Evolutionary conservation across 2,329 filamentous ascomycete genomes (phyloP), one percentile per base, ranked within the genome.

Genomic region (Cylindrodendrum hubeiense): DNA sequence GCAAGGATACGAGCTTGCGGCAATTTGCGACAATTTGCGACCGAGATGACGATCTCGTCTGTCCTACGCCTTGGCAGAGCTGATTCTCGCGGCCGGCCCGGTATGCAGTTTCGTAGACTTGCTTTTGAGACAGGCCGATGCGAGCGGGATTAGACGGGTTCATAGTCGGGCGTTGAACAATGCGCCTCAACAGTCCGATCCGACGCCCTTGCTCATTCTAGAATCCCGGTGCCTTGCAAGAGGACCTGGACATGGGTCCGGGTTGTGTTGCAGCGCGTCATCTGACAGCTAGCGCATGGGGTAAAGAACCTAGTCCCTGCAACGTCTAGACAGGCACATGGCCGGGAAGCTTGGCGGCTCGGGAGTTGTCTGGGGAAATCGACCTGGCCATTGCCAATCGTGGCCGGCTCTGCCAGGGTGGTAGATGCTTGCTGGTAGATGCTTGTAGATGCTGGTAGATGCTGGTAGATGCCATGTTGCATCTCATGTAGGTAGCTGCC

Each of bases 201-300:
- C 41, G 54, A 34, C 43, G 17, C 49, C 54, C 54, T 28, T 49
- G 41, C 21, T 44, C 47, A 58, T 66, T 60, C 56, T 60, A 60
- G 51, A 60, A 63, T 22, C n/a, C 28, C 17, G 34, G 44, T 43
- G 43, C 55, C 47, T 46, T 30, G 8, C 28, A 12, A 30, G 28
- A 12, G 8, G 9, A 9, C 15, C 9, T 39, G 17, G 37, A 39
- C 37, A 39, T 17, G 37, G 37, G 15, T 39, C n/a, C 9, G 33
- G 33, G 15, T 9, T n/a, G 51, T 44, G 49, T 33, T 56, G 66
- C 60, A 63, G 61, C 54, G 59, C 51, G 55, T 67, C 68, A 70
- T 68, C 61, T 44, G 60, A 59, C 62, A 46, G 57, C 33, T 51
- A 57, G 60, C 51, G 49, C 46, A 51, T 30, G 46, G 49, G 39